A percentile compares a stretch with the other conserved stretches of the same genome.
Evolutionary conservation across 441 rosid genomes (phyloP).

Genomic region (Dalechampia spathulata): DNA sequence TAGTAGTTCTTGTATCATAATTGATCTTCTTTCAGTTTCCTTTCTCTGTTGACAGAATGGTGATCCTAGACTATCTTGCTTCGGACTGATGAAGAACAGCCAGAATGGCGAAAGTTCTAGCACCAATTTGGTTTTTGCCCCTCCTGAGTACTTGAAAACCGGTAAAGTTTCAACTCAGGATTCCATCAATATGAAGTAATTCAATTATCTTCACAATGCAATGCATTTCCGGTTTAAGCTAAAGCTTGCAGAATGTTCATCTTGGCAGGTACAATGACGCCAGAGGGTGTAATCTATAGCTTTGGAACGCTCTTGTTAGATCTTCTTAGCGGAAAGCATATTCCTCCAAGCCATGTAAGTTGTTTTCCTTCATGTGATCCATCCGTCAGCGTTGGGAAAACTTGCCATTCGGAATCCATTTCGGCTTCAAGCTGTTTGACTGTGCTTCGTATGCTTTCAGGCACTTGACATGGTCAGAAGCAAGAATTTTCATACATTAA

Average conservation of each 20-base stretch:
- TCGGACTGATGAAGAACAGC: constrained; percentile 97
- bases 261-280: constrained; percentile 78
- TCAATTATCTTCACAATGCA: neutral
- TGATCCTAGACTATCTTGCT: constrained; percentile 89
- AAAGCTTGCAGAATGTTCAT: neutral
- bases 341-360: constrained; percentile 96
- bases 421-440: constrained; percentile 9
- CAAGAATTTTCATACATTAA: constrained; percentile 77
- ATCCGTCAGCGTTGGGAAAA: too few relatives aligned
- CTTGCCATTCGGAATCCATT: too few relatives aligned
- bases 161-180: too few relatives aligned
- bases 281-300: constrained; percentile 93
- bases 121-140: constrained; percentile 95
- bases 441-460: constrained; percentile 30
- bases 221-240: neutral
- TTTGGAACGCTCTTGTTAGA: constrained; percentile 89
- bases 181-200: too few relatives aligned
- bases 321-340: constrained; percentile 95
- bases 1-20: constrained; percentile 9
- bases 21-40: neutral
- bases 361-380: neutral
- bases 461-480: constrained; percentile 92
- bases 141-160: constrained; percentile 91
- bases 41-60: constrained; percentile 55
- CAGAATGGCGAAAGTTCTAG: constrained; percentile 96